Base-by-base conservation (phyloP, 345 rosid species). In the Citrus unshiu region DNA sequence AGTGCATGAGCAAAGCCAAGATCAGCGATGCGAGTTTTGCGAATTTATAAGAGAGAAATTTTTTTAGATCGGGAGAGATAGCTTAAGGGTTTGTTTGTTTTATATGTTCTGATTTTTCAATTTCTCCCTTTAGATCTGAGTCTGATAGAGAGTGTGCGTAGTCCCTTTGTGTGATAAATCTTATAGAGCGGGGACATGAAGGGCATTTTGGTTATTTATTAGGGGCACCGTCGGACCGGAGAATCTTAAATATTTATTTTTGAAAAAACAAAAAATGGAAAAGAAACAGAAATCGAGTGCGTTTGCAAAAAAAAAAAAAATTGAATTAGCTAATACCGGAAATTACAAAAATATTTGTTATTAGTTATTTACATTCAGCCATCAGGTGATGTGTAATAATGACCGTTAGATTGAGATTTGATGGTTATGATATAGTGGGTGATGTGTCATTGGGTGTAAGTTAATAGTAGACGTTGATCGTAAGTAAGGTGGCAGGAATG, bases 81-180 rank as follows among this genome's bases (percentile, higher is more conserved):
- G 32, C 35, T 6, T 62, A 72, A 66, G 72, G 72, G 72, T 64
- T 75, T 74, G 27, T 18, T 74, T 39, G 58, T 18, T 74, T 35
- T n/a, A 25, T 21, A 30, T 73, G 25, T 37, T 10, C 19, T 63
- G n/a, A 22, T 34, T 54, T 68, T 37, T n/a, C 54, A 35, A 43
- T 68, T 73, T 24, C 75, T 54, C 75, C 7, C 79, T 69, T 77
- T 74, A 63, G 84, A 82, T 78, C 84, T 82, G 77, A 43, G 62
- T 64, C 49, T 27, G 62, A 29, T 54, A 18, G 51, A 46, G 51
- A 46, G 51, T 0, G 51, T 46, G 51, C 0, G 18, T 0, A 46
- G 51, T 13, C 5, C 21, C 14, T 1, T 1, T 18, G 6, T 22
- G 64, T 14, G 65, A 34, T 65, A 8, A 67, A 54, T 66, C 37